Evolutionary conservation across 805 yeast species (phyloP), one percentile per base, ranked within the genome.

Genomic region (Pichia pseudocactophila): DNA sequence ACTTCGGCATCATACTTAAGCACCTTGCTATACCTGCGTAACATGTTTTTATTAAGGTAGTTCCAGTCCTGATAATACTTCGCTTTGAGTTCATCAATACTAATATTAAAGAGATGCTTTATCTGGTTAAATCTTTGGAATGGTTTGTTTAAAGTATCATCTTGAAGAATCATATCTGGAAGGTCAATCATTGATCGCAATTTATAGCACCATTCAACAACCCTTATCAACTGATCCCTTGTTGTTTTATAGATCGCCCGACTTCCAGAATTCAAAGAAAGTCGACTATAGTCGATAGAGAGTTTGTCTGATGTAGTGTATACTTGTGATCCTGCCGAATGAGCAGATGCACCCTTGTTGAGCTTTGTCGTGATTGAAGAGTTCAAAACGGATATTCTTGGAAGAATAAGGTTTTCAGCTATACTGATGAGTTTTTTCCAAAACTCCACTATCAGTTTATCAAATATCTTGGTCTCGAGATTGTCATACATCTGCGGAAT

Each of bases 391-490:
- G 53, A 45, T 10, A 50, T 42, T 17, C 84, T 76, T 0, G 97
- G 97, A 6, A 90, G 61, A 4, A 88, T 57, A 15, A 90, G 63
- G 31, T 69, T 71, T 53, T 87, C 96, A 1, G 90, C 82, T 19
- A 78, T 69, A 2, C 67, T 62, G 7, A 90, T 65, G 2, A 87
- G 77, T 11, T 77, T 78, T n/a, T 66, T 63, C 97, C 97, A 90
- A 0, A 90, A 76, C 40, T 80, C 81, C 7, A 47, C 41, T 10
- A 56, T 43, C 26, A 61, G 52, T 10, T 51, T 50, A 45, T 57
- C 59, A 41, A 61, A 60, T 22, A 59, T 48, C 18, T 53, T 54
- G 3, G 61, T 58, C 42, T 61, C 64, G 37, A 59, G 36, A 37
- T 53, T 57, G 35, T 58, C 57, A 39, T 57, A 60, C 20, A 59